Percentiles rank a stretch among this genome's conserved stretches.
Conservation (phyloP, 345 rosid species). For the Eucalyptus cladocalyx region DNA sequence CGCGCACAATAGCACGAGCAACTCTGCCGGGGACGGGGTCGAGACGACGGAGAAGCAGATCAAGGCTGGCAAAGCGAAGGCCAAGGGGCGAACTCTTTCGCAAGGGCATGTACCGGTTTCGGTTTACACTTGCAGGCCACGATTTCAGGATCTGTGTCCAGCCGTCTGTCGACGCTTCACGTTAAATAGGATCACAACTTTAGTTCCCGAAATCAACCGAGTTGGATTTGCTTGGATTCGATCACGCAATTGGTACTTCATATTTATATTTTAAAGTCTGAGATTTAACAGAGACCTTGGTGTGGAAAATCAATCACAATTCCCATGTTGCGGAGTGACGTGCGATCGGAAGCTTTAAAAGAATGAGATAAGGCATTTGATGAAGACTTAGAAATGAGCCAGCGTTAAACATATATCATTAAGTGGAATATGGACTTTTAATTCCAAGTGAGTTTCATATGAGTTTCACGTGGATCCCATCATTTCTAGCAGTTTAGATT, state of each 20-base stretch:
- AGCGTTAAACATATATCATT: background rate
- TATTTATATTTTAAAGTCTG: background rate
- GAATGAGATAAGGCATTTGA: background rate
- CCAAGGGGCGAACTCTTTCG: background rate
- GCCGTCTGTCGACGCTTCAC: too few relatives aligned
- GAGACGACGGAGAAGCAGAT: background rate
- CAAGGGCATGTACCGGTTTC: too few relatives aligned
- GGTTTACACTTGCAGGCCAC: too few relatives aligned
- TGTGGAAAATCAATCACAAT: background rate
- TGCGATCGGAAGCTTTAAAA: background rate
- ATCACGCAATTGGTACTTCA: background rate
- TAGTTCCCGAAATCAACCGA: too few relatives aligned
- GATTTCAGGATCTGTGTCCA: too few relatives aligned
- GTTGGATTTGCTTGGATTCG: too few relatives aligned
- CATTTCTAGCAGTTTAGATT: rapidly evolving
- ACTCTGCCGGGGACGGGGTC: background rate
- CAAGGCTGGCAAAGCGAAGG: slow-evolving; percentile 1
- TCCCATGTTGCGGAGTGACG: background rate
- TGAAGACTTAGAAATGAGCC: background rate
- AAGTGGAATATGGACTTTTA: rapidly evolving
- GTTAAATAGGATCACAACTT: too few relatives aligned
- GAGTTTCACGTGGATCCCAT: rapidly evolving
- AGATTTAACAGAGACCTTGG: background rate
- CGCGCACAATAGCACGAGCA: background rate
- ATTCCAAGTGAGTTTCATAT: background rate